Percentiles rank a stretch among this genome's conserved stretches.
Evolutionary conservation across 305 asterid genomes (phyloP).

Genomic region (Fraxinus latifolia): DNA sequence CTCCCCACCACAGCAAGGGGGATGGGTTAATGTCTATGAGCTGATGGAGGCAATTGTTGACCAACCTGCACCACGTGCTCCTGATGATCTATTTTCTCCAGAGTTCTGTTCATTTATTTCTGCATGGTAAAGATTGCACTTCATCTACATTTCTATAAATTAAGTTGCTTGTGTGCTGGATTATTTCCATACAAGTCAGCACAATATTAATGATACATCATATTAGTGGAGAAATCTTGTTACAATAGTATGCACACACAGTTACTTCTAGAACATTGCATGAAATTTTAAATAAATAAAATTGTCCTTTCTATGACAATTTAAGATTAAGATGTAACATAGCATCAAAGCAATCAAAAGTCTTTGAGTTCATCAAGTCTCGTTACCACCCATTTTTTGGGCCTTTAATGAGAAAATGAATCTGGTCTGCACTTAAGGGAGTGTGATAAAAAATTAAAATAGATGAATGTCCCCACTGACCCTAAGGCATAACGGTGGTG

Average conservation of each 20-base stretch:
- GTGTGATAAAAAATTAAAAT: neutral
- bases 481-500: neutral
- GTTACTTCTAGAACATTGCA: neutral
- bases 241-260: neutral
- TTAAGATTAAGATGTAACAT: neutral
- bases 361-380: neutral
- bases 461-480: neutral
- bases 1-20: slow-evolving; percentile 74
- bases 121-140: slow-evolving; percentile 60
- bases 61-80: slow-evolving; percentile 73
- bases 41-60: slow-evolving; percentile 86
- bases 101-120: slow-evolving; percentile 89
- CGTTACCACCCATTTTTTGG: neutral
- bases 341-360: neutral
- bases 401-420: neutral
- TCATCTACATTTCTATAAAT: slow-evolving; percentile 1
- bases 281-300: neutral
- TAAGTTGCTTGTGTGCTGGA: neutral
- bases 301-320: neutral
- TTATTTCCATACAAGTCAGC: neutral
- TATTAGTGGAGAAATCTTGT: neutral
- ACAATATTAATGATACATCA: neutral
- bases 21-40: slow-evolving; percentile 83
- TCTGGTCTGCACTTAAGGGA: neutral
- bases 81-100: slow-evolving; percentile 71